Conservation (phyloP, 306 rosid genomes). For the Lagenaria siceraria region DNA sequence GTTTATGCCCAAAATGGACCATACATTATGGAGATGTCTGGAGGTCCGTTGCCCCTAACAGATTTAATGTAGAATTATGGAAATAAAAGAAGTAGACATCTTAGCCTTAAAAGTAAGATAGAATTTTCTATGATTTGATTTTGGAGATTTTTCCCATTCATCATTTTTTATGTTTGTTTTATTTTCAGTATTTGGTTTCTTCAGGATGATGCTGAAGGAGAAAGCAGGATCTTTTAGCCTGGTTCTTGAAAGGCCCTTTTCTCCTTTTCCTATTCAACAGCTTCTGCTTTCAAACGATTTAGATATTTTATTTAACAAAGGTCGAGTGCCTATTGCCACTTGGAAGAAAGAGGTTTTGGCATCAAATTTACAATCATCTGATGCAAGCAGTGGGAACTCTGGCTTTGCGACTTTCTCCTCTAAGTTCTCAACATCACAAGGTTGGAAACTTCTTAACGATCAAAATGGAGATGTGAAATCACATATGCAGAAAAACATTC, state of each 20-base stretch:
- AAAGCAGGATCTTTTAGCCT: constrained; percentile 36
- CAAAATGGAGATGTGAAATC: constrained; percentile 39
- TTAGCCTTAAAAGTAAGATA: background rate
- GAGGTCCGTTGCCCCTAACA: too few relatives aligned
- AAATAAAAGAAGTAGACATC: background rate
- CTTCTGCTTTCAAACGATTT: constrained; percentile 40
- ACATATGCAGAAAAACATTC: constrained; percentile 29
- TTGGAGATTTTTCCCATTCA: constrained; percentile 32
- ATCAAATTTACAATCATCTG: constrained; percentile 42
- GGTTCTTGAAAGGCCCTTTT: constrained; percentile 40
- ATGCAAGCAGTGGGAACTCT: constrained; percentile 41
- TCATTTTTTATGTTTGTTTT: constrained; percentile 41
- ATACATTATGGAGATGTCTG: too few relatives aligned
- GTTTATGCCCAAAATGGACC: too few relatives aligned
- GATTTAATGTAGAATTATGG: background rate
- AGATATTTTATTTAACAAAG: constrained; percentile 63
- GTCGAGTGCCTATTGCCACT: constrained; percentile 63
- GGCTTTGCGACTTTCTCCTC: constrained; percentile 67
- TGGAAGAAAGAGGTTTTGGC: constrained; percentile 65
- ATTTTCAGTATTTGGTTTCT: constrained; percentile 51
- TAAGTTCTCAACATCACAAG: constrained; percentile 50
- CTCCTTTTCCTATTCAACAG: constrained; percentile 42
- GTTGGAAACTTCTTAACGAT: constrained; percentile 38
- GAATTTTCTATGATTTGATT: constrained; percentile 5
- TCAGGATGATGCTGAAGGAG: constrained; percentile 59